phyloP scores from a whole-genome alignment of 2,329 filamentous ascomycete genomes.

The Cryoendolithus antarcticus region DNA sequence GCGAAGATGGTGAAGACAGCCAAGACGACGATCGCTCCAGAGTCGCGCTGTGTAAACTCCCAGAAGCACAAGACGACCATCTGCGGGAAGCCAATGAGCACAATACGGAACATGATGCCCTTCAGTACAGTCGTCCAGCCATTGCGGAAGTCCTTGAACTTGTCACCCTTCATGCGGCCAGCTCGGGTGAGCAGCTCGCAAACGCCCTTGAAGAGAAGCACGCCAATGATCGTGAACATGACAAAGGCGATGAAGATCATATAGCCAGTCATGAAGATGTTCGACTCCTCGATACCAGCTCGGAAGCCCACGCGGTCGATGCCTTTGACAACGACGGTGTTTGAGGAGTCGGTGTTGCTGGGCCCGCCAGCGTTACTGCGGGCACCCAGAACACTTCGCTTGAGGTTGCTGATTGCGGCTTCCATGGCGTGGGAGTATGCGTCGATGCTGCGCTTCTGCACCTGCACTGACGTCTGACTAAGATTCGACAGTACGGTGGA shows the following conservation, averaged over 20 bases:
- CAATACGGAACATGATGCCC: constrained; percentile 81
- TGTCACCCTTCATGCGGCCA: constrained; percentile 69
- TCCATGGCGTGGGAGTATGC: constrained; percentile 36
- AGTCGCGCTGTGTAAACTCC: constrained; percentile 82
- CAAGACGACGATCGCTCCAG: constrained; percentile 71
- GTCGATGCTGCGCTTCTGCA: constrained; percentile 54
- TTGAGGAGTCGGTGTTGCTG: constrained; percentile 20
- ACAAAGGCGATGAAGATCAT: constrained; percentile 83
- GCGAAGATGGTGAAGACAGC: constrained; percentile 82
- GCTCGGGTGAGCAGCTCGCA: constrained; percentile 65
- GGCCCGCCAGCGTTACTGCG: constrained; percentile 15
- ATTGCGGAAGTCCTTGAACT: constrained; percentile 86
- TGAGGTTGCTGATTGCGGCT: constrained; percentile 35
- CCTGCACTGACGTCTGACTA: constrained; percentile 65
- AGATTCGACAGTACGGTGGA: constrained; percentile 66
- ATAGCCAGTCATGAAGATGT: constrained; percentile 85
- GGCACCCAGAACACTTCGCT: constrained; percentile 32
- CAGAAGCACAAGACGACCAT: constrained; percentile 84
- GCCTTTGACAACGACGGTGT: constrained; percentile 52
- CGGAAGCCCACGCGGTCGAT: constrained; percentile 84
- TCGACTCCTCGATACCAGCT: constrained; percentile 73
- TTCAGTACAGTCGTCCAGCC: constrained; percentile 88
- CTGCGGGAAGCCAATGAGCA: constrained; percentile 83
- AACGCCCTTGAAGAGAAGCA: constrained; percentile 67
- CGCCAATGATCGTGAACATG: constrained; percentile 57